Percentiles rank a stretch among this genome's conserved stretches.
phyloP scores from a whole-genome alignment of 306 rosid genomes.

The Sophora flavescens region DNA sequence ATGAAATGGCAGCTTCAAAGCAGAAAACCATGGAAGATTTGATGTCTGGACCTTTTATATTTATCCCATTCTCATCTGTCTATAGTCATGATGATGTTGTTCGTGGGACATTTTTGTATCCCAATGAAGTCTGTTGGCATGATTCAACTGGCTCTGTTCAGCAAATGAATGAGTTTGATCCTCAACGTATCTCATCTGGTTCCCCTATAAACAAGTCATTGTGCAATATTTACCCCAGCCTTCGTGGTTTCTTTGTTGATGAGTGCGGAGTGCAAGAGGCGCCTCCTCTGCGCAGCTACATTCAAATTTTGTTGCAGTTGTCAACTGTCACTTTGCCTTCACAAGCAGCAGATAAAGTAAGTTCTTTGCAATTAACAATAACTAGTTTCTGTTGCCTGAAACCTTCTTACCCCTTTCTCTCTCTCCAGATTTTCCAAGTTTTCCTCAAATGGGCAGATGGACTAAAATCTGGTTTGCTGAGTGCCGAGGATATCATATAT shows the following conservation, averaged over 20 bases:
- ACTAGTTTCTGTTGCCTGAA: conserved; percentile 36
- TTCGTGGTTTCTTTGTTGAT: conserved; percentile 78
- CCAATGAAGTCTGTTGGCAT: conserved; percentile 76
- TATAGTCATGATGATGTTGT: conserved; percentile 63
- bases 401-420: conserved; percentile 39
- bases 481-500: conserved; percentile 62
- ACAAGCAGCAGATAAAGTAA: conserved; percentile 75
- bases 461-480: conserved; percentile 66
- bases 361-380: conserved; percentile 42
- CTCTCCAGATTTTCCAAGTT: conserved; percentile 77
- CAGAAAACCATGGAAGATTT: conserved; percentile 66
- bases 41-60: conserved; percentile 73
- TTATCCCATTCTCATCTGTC: conserved; percentile 68
- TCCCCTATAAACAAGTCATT: conserved; percentile 64
- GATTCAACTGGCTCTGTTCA: conserved; percentile 76
- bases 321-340: conserved; percentile 77
- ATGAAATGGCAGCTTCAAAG: conserved; percentile 74
- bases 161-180: conserved; percentile 54
- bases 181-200: conserved; percentile 51
- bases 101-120: conserved; percentile 70
- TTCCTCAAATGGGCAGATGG: conserved; percentile 85
- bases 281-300: conserved; percentile 80
- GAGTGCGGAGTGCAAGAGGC: conserved; percentile 70
- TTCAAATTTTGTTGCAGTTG: conserved; percentile 81
- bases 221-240: conserved; percentile 72